Evolutionary conservation across 192 early-diverging fungal genomes (phyloP).

Genomic region (Geranomyces variabilis): DNA sequence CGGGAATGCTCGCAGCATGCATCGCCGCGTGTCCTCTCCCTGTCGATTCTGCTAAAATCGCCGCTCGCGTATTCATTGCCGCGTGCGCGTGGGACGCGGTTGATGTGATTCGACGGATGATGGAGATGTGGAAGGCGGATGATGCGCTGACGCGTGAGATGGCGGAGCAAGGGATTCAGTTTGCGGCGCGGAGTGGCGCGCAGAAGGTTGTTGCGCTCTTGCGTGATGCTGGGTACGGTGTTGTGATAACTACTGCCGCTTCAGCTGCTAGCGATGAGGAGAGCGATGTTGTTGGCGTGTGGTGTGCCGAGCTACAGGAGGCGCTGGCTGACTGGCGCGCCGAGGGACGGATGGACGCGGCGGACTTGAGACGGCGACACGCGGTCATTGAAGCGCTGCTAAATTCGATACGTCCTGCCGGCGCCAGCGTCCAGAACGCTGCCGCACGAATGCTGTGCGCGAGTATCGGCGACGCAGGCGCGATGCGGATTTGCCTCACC

Average conservation of each 20-base stretch:
- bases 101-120: not conserved
- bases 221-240: not conserved
- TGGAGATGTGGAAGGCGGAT: not conserved
- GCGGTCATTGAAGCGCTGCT: not conserved
- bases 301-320: not conserved
- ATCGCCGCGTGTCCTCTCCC: not conserved
- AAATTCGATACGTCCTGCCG: not conserved
- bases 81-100: slow-evolving; percentile 10
- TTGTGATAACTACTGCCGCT: not conserved
- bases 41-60: not conserved
- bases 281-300: not conserved
- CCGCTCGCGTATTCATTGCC: not conserved
- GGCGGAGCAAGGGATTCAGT: slow-evolving; percentile 3
- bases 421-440: not conserved
- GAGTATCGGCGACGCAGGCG: not conserved
- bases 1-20: not conserved
- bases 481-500: slow-evolving; percentile 1
- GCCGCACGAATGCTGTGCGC: not conserved
- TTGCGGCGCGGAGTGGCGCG: not conserved
- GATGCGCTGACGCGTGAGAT: not conserved
- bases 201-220: not conserved
- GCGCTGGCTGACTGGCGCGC: not conserved
- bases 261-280: not conserved
- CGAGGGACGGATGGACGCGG: not conserved
- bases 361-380: not conserved